Base-by-base conservation (phyloP, 129 eudicot species). In the Lonicera japonica region DNA sequence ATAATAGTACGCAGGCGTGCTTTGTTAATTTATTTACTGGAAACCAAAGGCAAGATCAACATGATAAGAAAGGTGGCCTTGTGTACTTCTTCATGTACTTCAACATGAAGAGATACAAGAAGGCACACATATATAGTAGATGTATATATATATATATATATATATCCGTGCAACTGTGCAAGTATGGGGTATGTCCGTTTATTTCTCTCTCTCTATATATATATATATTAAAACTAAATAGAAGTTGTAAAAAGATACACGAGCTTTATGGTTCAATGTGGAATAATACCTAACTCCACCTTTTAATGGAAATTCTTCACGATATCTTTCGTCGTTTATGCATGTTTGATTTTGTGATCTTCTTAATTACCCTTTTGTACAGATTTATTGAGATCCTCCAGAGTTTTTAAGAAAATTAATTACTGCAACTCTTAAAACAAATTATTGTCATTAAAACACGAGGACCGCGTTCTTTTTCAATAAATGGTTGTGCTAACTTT, bases 241-340 rank as follows among this genome's bases (percentile, higher is more conserved):
- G 59, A 58, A 77, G 69, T 68, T 73, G 78, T 61, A 56, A 82
- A 61, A 81, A 72, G 60, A 80, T 77, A 78, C 66, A 68, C 56
- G 56, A 63, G 75, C 88, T 83, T 87, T 83, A 71, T 65, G 54
- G 75, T 67, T 54, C 62, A 57, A 70, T 72, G 63, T 60, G 71
- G 85, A 80, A 69, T 62, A 60, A 40, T 61, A 73, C 86, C 95
- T 34, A 79, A 70, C 66, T 48, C 61, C 38, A 40, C 69, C 81
- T 72, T 53, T 56, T 47, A 73, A 70, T 64, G 71, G 82, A 57
- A 77, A 82, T n/a, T 18, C 61, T 19, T 54, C 66, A 38, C 21
- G 25, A 63, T 23, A 53, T 73, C 67, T 74, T 71, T 76, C 80
- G 79, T 83, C 83, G 77, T 64, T 72, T 50, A 59, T 46, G 72